A percentile compares a stretch with the other conserved stretches of the same genome.
Evolutionary conservation across 2,329 filamentous ascomycete genomes (phyloP).

Genomic region (Alternaria sp.): DNA sequence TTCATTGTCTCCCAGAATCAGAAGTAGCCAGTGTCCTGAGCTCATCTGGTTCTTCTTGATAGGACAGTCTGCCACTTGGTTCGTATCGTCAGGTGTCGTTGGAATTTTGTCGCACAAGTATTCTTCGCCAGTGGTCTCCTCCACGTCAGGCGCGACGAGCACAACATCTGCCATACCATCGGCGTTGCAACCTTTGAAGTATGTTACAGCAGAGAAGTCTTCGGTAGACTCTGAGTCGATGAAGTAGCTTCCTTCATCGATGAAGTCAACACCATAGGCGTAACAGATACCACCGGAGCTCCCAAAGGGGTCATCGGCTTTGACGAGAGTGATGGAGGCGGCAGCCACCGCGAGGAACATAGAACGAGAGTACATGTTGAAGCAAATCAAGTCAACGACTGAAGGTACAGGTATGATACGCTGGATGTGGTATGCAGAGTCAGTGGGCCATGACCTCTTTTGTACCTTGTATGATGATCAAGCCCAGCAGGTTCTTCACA

Average conservation of each 20-base stretch:
- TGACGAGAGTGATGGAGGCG: slow-evolving; percentile 32
- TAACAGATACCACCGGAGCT: slow-evolving; percentile 33
- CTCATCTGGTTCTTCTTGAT: slow-evolving; percentile 52
- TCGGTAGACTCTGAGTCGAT: slow-evolving; percentile 53
- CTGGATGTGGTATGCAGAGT: slow-evolving; percentile 3
- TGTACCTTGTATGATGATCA: slow-evolving; percentile 16
- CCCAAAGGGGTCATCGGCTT: slow-evolving; percentile 13
- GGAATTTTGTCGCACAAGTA: slow-evolving; percentile 51
- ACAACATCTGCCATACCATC: slow-evolving; percentile 50
- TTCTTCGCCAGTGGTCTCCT: slow-evolving; percentile 47
- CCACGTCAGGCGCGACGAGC: slow-evolving; percentile 40
- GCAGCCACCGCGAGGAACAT: slow-evolving; percentile 29
- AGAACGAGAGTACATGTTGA: slow-evolving; percentile 35
- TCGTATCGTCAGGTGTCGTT: slow-evolving; percentile 49
- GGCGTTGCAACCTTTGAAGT: slow-evolving; percentile 53
- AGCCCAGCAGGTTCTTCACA: slow-evolving; percentile 15
- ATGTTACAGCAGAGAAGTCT: slow-evolving; percentile 52
- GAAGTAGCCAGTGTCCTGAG: slow-evolving; percentile 54
- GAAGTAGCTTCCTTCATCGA: slow-evolving; percentile 54
- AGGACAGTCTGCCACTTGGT: slow-evolving; percentile 52
- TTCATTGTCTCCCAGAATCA: slow-evolving; percentile 56
- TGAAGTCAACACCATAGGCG: slow-evolving; percentile 52
- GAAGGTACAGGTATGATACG: slow-evolving; percentile 2
- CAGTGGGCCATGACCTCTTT: slow-evolving; percentile 26
- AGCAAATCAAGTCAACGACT: neutral